A percentile compares a stretch with the other conserved stretches of the same genome.
phyloP scores from a whole-genome alignment of 2,329 filamentous ascomycete genomes.

The Penicillium psychrosexuale region DNA sequence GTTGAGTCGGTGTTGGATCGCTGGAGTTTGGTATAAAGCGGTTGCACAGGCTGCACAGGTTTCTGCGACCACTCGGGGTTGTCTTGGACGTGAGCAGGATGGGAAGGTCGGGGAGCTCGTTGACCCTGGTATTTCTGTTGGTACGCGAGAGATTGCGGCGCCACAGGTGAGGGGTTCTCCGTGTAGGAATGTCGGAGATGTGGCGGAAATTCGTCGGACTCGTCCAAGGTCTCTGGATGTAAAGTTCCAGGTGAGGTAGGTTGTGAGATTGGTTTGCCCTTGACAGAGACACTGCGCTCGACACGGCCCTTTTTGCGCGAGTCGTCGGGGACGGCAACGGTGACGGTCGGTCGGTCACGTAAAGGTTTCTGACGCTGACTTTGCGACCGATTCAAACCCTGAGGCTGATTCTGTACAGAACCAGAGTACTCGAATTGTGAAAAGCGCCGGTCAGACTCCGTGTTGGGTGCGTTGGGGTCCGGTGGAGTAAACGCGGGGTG shows the following conservation, averaged over 20 bases:
- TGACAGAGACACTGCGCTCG: conserved; percentile 30
- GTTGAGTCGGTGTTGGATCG: conserved; percentile 30
- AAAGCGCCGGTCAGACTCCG: conserved; percentile 3
- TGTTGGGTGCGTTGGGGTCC: conserved; percentile 10
- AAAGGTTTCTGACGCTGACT: conserved; percentile 25
- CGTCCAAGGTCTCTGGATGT: conserved; percentile 2
- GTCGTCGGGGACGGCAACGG: conserved; percentile 26
- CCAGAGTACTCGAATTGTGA: conserved; percentile 9
- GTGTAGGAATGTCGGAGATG: conserved; percentile 5
- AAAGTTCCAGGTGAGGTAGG: conserved; percentile 20
- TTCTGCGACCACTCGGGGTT: conserved; percentile 20
- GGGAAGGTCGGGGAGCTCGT: conserved; percentile 10
- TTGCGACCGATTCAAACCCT: conserved; percentile 22
- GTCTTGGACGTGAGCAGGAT: conserved; percentile 17
- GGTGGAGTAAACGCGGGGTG: conserved; percentile 19
- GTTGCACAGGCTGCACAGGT: conserved; percentile 9
- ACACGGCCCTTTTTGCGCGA: conserved; percentile 25
- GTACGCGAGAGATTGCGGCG: conserved; percentile 9
- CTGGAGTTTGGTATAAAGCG: conserved; percentile 17
- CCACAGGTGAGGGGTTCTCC: conserved; percentile 11
- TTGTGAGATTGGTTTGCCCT: conserved; percentile 19
- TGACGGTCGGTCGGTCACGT: conserved; percentile 20
- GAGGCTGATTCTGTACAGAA: not conserved
- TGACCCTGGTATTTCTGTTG: conserved; percentile 17
- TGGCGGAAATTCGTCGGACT: not conserved